These are phyloP conservation scores for Alnus rubra DNA, from an alignment of 306 rosid genomes.

Conservation along the genomic window DNA sequence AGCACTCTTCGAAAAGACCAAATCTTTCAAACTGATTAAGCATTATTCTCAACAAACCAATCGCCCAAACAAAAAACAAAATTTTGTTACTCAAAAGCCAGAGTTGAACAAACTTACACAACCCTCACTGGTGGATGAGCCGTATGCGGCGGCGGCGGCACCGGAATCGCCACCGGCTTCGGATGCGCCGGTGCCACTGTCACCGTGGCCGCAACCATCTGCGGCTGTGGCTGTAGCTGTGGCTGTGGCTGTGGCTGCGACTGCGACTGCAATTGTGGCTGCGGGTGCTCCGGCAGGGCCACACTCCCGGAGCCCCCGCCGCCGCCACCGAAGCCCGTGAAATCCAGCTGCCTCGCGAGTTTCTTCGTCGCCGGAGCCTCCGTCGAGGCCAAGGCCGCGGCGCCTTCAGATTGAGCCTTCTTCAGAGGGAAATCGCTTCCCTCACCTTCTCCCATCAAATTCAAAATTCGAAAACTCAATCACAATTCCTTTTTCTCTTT, in stretches of 20 bases:
- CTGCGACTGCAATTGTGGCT: constrained; percentile 34
- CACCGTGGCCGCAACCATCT: constrained; percentile 21
- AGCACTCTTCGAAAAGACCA: constrained; percentile 1
- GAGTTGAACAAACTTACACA: constrained; percentile 57
- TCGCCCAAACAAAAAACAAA: constrained; percentile 12
- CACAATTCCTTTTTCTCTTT: constrained; percentile 12
- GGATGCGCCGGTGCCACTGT: constrained; percentile 30
- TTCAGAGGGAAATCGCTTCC: constrained; percentile 52
- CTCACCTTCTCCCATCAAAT: constrained; percentile 87
- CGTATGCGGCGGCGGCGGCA: constrained; percentile 39
- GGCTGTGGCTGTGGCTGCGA: too few relatives aligned
- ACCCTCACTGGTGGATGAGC: constrained; percentile 54
- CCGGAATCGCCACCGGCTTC: constrained; percentile 37
- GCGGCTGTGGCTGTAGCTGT: constrained; percentile 28
- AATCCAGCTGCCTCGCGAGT: constrained; percentile 95
- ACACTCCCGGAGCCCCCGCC: constrained; percentile 43
- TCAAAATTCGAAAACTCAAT: constrained; percentile 20
- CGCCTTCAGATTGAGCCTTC: constrained; percentile 52
- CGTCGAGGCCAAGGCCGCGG: constrained; percentile 30
- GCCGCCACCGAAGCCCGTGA: constrained; percentile 62
- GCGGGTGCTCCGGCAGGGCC: constrained; percentile 43
- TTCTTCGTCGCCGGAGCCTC: constrained; percentile 84
- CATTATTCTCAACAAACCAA: constrained; percentile 16
- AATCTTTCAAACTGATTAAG: not conserved
- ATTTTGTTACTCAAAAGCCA: not conserved